A percentile compares a stretch with the other conserved stretches of the same genome.
Evolutionary conservation across 192 early-diverging fungal species (phyloP).

Genomic region (Globomyces pollinis-pini): DNA sequence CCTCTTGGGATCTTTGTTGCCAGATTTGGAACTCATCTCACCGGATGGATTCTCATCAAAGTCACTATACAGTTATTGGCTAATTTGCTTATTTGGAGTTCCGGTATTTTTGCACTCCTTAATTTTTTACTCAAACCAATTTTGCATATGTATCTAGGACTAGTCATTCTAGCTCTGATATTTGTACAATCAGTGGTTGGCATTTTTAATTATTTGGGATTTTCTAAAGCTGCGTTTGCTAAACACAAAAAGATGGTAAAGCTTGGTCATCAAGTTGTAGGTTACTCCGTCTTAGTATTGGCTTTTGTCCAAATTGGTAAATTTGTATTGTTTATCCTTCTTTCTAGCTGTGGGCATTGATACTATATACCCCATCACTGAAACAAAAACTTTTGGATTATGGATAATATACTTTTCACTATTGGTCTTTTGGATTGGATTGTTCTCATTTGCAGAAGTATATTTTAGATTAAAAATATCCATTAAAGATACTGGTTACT

Average conservation of each 20-base stretch:
- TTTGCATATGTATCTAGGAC: constrained; percentile 19
- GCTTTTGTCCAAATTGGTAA: constrained; percentile 3
- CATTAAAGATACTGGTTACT: neutral
- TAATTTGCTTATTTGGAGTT: neutral
- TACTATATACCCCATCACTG: neutral
- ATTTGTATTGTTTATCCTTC: neutral
- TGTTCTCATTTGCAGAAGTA: constrained; percentile 3
- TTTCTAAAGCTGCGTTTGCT: constrained; percentile 14
- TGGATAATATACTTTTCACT: neutral
- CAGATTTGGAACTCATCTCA: constrained; percentile 22
- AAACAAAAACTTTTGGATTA: no score
- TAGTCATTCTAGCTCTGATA: constrained; percentile 18
- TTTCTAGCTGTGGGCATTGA: no score
- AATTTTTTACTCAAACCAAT: constrained; percentile 10
- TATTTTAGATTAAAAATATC: neutral
- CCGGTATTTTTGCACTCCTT: constrained; percentile 11
- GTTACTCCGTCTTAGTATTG: constrained; percentile 14
- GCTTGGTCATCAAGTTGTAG: constrained; percentile 14
- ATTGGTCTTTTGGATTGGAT: neutral
- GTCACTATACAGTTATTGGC: constrained; percentile 23
- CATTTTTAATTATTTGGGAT: constrained; percentile 22
- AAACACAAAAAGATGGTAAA: constrained; percentile 14
- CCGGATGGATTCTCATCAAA: constrained; percentile 31
- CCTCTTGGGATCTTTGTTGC: constrained; percentile 30
- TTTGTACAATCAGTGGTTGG: constrained; percentile 27